Evolutionary conservation across 257 asterid species (phyloP), one percentile per base, ranked within the genome.

Genomic region (Rauvolfia tetraphylla): DNA sequence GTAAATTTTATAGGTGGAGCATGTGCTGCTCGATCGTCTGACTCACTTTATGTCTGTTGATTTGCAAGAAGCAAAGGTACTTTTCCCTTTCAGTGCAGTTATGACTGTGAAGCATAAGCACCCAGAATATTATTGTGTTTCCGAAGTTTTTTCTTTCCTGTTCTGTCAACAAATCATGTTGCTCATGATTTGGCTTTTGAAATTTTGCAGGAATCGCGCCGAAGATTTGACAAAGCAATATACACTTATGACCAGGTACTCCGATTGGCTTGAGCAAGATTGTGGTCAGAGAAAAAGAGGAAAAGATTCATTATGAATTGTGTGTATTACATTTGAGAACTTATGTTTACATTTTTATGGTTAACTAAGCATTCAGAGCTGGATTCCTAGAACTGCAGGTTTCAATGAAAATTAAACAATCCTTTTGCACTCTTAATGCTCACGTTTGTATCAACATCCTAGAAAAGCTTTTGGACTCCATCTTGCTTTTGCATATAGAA

Each of bases 61-160:
- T 91, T 78, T 95, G 89, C 99, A 90, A 80, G 97, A 90, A 76
- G 94, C 94, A 75, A 95, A 95, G 99, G 99, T 95, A 86, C 46
- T 48, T n/a, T 29, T 56, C 48, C 33, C 38, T 42, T 54, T 51
- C 11, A 22, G 46, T 23, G 36, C 5, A 9, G 15, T 34, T 29
- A 42, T 12, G 42, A 31, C 42, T 62, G 31, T 61, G 41, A 62
- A 15, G 10, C 31, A 42, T 4, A 62, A 62, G 68, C 23, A 62
- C 68, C 17, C 5, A n/a, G 4, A 14, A 8, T 3, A n/a, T 41
- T 29, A 17, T 33, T 33, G 41, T 33, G 31, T 62, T 13, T 6
- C 1, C 68, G 0, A 27, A 59, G 65, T 57, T 33, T 25, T n/a
- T 57, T 56, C n/a, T 41, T 44, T 9, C 33, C 65, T 61, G 39